phyloP scores from a whole-genome alignment of 169 alveolate species.

The Amoebophrya sp. region DNA sequence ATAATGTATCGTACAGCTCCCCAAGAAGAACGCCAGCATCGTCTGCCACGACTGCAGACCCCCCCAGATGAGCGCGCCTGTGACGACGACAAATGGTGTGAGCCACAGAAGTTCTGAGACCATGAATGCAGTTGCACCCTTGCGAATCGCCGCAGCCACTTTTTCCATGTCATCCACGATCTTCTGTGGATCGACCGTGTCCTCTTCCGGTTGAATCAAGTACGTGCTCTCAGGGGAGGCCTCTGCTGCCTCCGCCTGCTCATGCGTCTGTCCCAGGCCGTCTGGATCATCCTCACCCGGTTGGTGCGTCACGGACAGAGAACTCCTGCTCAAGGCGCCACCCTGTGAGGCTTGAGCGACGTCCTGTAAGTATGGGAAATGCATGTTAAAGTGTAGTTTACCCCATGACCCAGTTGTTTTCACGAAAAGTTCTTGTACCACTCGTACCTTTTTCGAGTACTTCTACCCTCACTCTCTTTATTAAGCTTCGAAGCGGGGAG shows the following conservation, averaged over 20 bases:
- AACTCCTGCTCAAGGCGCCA: too few species aligned
- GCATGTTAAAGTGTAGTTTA: too few species aligned
- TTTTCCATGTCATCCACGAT: background rate
- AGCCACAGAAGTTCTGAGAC: background rate
- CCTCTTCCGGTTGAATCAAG: slow-evolving; percentile 4
- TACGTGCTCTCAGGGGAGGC: background rate
- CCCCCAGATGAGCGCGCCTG: background rate
- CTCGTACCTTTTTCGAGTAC: too few species aligned
- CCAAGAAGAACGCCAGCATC: background rate
- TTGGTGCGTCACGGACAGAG: too few species aligned
- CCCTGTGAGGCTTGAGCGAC: too few species aligned
- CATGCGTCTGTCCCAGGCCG: background rate
- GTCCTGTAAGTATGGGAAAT: too few species aligned
- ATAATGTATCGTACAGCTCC: too few species aligned
- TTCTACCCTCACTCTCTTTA: too few species aligned
- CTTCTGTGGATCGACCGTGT: background rate
- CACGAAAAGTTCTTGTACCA: too few species aligned
- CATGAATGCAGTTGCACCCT: background rate
- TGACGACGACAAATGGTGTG: background rate
- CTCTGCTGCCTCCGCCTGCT: background rate
- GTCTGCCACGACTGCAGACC: background rate
- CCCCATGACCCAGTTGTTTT: too few species aligned
- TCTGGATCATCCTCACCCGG: background rate
- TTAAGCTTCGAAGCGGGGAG: too few species aligned
- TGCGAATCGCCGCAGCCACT: background rate